Evolutionary conservation across 306 rosid genomes (phyloP).

Genomic region (Lathyrus tuberosus): DNA sequence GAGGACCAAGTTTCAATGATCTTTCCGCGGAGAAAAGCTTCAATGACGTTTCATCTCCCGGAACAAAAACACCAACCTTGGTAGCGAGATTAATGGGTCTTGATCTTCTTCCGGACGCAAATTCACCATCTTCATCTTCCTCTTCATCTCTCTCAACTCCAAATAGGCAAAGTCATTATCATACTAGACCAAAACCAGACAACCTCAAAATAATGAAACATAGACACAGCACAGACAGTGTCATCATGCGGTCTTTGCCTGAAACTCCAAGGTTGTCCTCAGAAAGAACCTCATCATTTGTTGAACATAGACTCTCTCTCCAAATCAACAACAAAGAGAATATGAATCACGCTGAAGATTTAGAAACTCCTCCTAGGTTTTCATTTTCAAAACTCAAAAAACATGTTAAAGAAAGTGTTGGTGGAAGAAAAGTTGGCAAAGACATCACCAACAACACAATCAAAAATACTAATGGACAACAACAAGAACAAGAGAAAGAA

Average conservation of each 20-base stretch:
- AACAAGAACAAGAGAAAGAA: conserved; percentile 40
- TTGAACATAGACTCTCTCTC: conserved; percentile 77
- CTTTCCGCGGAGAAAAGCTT: conserved; percentile 20
- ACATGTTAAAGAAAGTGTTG: conserved; percentile 72
- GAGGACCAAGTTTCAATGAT: conserved; percentile 46
- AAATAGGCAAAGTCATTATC: conserved; percentile 37
- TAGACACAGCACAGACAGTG: conserved; percentile 50
- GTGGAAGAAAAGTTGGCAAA: conserved; percentile 67
- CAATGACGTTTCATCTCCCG: conserved; percentile 66
- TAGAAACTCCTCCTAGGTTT: conserved; percentile 56
- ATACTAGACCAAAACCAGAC: conserved; percentile 35
- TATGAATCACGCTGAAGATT: conserved; percentile 39
- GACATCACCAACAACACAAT: conserved; percentile 84
- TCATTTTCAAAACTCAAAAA: conserved; percentile 57
- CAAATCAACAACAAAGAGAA: conserved; percentile 91
- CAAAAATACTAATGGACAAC: conserved; percentile 29
- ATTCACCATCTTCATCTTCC: conserved; percentile 49
- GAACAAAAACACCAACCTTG: conserved; percentile 82
- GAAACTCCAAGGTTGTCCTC: conserved; percentile 80
- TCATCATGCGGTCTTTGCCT: conserved; percentile 62
- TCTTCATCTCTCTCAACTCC: conserved; percentile 48
- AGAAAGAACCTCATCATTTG: conserved; percentile 68
- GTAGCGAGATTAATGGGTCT: conserved; percentile 98
- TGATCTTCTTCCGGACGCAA: conserved; percentile 82
- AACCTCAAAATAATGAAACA: conserved; percentile 43